Conservation (phyloP, 2,329 filamentous ascomycete genomes). For the Aspergillus tanneri region DNA sequence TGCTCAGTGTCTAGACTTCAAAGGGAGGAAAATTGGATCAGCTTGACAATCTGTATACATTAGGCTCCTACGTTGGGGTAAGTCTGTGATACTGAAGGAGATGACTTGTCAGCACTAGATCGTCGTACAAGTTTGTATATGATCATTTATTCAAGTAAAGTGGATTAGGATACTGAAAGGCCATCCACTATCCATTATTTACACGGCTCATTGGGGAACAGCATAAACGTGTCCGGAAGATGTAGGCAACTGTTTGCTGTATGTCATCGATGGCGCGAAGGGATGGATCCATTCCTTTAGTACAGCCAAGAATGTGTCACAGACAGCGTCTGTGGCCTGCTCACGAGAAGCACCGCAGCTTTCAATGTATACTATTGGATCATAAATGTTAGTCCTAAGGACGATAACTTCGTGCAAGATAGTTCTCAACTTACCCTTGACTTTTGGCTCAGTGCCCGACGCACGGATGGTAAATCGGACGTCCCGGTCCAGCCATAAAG, state of each 20-base stretch:
- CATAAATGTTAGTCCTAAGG: conserved; percentile 7
- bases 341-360: conserved; percentile 38
- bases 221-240: conserved; percentile 38
- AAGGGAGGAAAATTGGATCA: neutral
- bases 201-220: neutral
- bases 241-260: conserved; percentile 35
- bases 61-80: neutral
- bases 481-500: conserved; percentile 54
- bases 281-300: conserved; percentile 40
- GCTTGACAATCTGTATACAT: neutral
- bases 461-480: conserved; percentile 60
- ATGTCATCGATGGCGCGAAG: conserved; percentile 41
- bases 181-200: neutral
- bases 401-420: neutral
- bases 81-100: too few species aligned
- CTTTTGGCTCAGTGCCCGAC: conserved; percentile 66
- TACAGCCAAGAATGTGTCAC: conserved; percentile 38
- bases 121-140: neutral
- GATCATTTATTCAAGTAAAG: neutral
- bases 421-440: conserved; percentile 55
- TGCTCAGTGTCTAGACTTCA: neutral
- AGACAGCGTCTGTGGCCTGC: conserved; percentile 38
- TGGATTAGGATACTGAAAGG: neutral
- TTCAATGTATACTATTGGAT: conserved; percentile 42
- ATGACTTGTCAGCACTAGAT: neutral